Conservation (phyloP, 2,329 filamentous ascomycete genomes). For the Paramyrothecium roridum region DNA sequence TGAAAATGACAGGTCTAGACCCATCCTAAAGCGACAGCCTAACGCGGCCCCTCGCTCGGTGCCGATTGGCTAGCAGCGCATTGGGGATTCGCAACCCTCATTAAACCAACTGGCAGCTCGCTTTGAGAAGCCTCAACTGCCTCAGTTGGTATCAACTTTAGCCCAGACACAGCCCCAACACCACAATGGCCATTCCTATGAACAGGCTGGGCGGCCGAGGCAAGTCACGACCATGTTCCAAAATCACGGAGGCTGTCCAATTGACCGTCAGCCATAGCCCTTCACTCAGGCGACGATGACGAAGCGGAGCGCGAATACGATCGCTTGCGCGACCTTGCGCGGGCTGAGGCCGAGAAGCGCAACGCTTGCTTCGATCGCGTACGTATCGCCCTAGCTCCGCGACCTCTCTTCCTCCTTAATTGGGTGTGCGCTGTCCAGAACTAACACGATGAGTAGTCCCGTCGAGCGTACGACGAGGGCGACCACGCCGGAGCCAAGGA, state of each 20-base stretch:
- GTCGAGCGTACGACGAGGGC: conserved; percentile 77
- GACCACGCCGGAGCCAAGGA: conserved; percentile 82
- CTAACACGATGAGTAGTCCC: conserved; percentile 44
- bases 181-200: conserved; percentile 38
- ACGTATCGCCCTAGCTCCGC: conserved; percentile 18
- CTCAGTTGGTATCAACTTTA: background rate
- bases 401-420: background rate
- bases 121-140: background rate
- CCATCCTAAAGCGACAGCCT: background rate
- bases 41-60: background rate
- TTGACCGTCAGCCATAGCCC: conserved; percentile 48
- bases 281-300: conserved; percentile 67
- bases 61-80: background rate
- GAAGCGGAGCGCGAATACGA: conserved; percentile 86
- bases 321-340: conserved; percentile 78
- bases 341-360: conserved; percentile 76
- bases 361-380: conserved; percentile 73
- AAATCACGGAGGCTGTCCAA: background rate
- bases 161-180: background rate
- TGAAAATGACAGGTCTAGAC: background rate
- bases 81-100: background rate
- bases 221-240: conserved; percentile 22
- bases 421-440: background rate
- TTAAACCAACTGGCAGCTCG: background rate
- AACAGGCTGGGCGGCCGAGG: conserved; percentile 41